Conservation (phyloP, 164 flowering plant genomes). For the Sextonia rubra region DNA sequence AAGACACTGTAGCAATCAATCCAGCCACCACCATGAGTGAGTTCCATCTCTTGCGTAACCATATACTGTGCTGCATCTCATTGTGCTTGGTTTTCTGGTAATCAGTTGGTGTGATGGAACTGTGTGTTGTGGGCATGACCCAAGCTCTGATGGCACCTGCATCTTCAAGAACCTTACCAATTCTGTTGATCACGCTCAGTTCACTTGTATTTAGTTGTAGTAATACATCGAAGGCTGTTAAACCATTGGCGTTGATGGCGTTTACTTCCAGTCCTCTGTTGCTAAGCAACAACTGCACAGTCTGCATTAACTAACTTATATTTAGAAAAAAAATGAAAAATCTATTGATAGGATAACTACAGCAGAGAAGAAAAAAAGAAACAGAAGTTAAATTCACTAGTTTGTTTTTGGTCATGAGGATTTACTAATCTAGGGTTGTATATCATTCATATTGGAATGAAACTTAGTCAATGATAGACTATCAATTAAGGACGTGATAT, state of each 20-base stretch:
- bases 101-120: neutral
- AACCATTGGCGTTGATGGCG: neutral
- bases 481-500: too few relatives aligned
- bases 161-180: neutral
- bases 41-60: neutral
- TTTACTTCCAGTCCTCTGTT: neutral
- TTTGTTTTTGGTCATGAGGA: too few relatives aligned
- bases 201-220: neutral
- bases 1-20: constrained; percentile 14
- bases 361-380: too few relatives aligned
- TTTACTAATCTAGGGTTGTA: too few relatives aligned
- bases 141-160: neutral
- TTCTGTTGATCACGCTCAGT: neutral
- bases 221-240: neutral
- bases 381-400: too few relatives aligned
- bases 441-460: too few relatives aligned
- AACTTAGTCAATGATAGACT: too few relatives aligned
- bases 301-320: too few relatives aligned
- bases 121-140: too few relatives aligned
- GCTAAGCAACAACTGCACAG: neutral
- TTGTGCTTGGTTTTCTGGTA: neutral
- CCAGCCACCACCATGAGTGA: constrained; percentile 17
- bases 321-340: too few relatives aligned
- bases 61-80: neutral
- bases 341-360: too few relatives aligned